A percentile compares a stretch with the other conserved stretches of the same genome.
Evolutionary conservation across 257 asterid species (phyloP).

Genomic region (Verbascum thapsus): DNA sequence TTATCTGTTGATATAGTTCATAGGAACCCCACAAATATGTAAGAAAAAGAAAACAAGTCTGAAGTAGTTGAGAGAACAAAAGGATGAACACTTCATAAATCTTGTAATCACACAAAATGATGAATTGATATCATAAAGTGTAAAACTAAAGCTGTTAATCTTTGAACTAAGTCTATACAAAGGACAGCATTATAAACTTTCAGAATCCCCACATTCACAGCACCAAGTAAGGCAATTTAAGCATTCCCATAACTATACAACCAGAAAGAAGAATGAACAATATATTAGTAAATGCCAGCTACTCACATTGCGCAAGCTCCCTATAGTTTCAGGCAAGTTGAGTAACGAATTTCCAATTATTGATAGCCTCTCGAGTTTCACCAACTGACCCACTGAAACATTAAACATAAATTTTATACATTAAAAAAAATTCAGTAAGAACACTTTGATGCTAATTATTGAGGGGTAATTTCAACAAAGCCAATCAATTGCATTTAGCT

Average conservation of each 20-base stretch:
- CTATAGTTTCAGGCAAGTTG: conserved; percentile 88
- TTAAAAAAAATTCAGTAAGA: too few relatives aligned
- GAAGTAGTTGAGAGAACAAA: too few relatives aligned
- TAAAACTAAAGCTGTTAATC: background rate
- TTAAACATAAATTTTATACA: conserved; percentile 19
- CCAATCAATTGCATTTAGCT: conserved; percentile 24
- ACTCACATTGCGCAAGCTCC: conserved; percentile 98
- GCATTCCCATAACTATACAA: background rate
- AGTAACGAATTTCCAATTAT: conserved; percentile 63
- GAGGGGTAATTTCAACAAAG: conserved; percentile 13
- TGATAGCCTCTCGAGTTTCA: conserved; percentile 87
- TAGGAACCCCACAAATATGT: too few relatives aligned
- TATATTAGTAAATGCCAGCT: conserved; percentile 24
- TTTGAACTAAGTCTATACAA: background rate
- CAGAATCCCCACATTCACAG: background rate
- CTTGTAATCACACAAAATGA: background rate
- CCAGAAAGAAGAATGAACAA: background rate
- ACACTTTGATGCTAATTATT: conserved; percentile 24
- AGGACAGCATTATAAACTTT: background rate
- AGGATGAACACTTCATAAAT: background rate
- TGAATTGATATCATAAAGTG: background rate
- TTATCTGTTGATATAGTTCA: too few relatives aligned
- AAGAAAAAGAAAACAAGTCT: too few relatives aligned
- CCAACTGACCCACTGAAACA: conserved; percentile 93
- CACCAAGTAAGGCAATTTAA: background rate